Conservation (phyloP, 2,329 filamentous ascomycete genomes). For the Pezicula carpinea region DNA sequence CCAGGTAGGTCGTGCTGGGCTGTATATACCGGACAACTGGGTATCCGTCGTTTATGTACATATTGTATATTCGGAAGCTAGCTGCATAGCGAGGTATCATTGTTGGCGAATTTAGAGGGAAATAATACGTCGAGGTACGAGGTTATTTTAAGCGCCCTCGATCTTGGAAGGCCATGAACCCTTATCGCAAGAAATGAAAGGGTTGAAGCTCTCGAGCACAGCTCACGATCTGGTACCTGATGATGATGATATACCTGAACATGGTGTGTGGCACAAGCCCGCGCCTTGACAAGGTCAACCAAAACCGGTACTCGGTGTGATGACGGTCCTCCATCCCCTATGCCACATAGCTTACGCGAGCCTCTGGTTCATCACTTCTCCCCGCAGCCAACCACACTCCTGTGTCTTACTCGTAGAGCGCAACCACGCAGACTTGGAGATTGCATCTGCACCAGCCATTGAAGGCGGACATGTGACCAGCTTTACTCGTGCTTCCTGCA, state of each 20-base stretch:
- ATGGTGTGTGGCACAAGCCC: not conserved
- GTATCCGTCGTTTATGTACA: not conserved
- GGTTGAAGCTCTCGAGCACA: too few relatives aligned
- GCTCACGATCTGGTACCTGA: too few relatives aligned
- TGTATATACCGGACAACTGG: not conserved
- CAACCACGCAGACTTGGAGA: not conserved
- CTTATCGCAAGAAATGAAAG: too few relatives aligned
- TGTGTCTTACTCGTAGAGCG: not conserved
- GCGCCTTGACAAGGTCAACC: not conserved
- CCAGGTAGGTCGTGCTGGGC: not conserved
- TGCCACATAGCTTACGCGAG: not conserved
- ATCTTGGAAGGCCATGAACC: not conserved
- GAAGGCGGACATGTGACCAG: not conserved
- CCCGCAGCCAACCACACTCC: not conserved
- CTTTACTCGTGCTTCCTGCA: not conserved
- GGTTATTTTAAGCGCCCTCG: not conserved
- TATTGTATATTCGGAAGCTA: slow-evolving; percentile 2
- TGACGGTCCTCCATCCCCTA: not conserved
- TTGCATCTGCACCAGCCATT: not conserved
- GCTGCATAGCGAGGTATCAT: slow-evolving; percentile 8
- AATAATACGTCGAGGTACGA: slow-evolving; percentile 1
- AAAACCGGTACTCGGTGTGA: not conserved
- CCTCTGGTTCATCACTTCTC: not conserved
- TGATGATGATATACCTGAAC: too few relatives aligned
- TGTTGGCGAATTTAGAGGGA: slow-evolving; percentile 3